Evolutionary conservation across 441 rosid genomes (phyloP).

Genomic region (Corymbia calophylla): DNA sequence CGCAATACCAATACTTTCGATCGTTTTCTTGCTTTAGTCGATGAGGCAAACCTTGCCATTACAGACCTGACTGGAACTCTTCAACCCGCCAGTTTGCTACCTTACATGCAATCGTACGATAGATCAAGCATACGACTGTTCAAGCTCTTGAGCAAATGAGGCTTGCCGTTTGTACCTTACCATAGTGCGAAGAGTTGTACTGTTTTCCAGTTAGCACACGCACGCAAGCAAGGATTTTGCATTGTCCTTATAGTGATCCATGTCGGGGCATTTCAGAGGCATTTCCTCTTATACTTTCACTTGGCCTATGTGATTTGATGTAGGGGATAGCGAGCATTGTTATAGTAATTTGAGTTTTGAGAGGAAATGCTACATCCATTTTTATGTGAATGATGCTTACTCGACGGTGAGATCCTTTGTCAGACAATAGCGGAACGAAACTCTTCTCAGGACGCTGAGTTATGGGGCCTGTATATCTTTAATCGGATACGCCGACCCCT

Average conservation of each 20-base stretch:
- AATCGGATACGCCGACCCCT: background rate
- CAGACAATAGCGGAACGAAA: background rate
- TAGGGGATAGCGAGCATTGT: background rate
- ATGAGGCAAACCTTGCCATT: constrained; percentile 38
- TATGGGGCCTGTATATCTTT: background rate
- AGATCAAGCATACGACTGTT: constrained; percentile 47
- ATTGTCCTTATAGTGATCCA: background rate
- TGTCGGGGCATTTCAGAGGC: background rate
- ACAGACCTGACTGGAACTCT: constrained; percentile 39
- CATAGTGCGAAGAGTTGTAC: background rate
- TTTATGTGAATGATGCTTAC: background rate
- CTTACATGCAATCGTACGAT: constrained; percentile 67
- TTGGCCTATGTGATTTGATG: background rate
- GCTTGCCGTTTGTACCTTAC: background rate
- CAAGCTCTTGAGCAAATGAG: background rate
- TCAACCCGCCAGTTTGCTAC: constrained; percentile 50
- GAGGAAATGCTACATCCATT: background rate
- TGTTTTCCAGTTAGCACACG: background rate
- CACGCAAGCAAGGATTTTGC: background rate
- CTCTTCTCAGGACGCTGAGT: background rate
- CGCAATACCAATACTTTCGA: constrained; percentile 58
- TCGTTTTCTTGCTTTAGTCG: constrained; percentile 44
- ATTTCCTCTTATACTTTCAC: background rate
- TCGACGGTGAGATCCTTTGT: background rate
- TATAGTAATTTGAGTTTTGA: background rate